Evolutionary conservation across 2,329 filamentous ascomycete genomes (phyloP).

Genomic region (Leptographium wingfieldii): DNA sequence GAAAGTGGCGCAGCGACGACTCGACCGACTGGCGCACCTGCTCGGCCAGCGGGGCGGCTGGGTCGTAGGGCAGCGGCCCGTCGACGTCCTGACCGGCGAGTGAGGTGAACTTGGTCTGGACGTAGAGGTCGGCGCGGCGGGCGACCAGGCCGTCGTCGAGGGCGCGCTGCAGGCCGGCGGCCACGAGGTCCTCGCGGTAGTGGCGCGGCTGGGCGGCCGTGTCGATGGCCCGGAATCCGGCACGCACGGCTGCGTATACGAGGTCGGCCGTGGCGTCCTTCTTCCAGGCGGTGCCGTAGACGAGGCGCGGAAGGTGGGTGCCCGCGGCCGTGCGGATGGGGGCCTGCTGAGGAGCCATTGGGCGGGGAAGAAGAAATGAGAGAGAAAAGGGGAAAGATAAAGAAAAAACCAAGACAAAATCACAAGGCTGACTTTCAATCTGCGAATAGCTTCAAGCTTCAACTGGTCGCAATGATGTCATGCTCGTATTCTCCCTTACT

Average conservation of each 20-base stretch:
- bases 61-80: slow-evolving; percentile 44
- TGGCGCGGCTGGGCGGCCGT: slow-evolving; percentile 69
- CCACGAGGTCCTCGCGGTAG: slow-evolving; percentile 62
- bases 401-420: too few relatives aligned
- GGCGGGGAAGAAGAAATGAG: not conserved
- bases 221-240: slow-evolving; percentile 62
- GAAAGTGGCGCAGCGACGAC: slow-evolving; percentile 52
- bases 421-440: too few relatives aligned
- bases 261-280: slow-evolving; percentile 53
- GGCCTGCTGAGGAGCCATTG: not conserved
- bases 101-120: slow-evolving; percentile 77
- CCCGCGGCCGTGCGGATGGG: slow-evolving; percentile 14
- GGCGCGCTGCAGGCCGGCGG: slow-evolving; percentile 50
- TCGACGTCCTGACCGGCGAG: slow-evolving; percentile 45
- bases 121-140: slow-evolving; percentile 43
- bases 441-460: too few relatives aligned
- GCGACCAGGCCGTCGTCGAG: slow-evolving; percentile 45
- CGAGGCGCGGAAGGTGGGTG: slow-evolving; percentile 34
- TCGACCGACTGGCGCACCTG: slow-evolving; percentile 56
- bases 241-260: slow-evolving; percentile 53
- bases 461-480: too few relatives aligned
- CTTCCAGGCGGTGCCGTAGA: slow-evolving; percentile 87
- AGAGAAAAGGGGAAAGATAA: too few relatives aligned
- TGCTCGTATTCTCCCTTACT: too few relatives aligned
- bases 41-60: slow-evolving; percentile 40